Evolutionary conservation across 352 stramenopile genomes (phyloP).

Genomic region (Globisporangium nagaii): DNA sequence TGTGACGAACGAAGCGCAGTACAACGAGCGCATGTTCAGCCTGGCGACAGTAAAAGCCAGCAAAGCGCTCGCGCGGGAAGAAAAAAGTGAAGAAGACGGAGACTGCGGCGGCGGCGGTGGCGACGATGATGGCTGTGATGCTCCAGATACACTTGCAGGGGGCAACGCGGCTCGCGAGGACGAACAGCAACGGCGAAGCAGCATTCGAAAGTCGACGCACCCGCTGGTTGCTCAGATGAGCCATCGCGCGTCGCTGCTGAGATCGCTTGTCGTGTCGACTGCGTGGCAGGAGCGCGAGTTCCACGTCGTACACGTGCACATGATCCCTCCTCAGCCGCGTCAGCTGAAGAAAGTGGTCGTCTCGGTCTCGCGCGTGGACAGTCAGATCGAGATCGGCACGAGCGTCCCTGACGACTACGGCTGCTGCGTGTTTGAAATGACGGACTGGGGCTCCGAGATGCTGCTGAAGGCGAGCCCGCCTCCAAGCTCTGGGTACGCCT

Average conservation of each 20-base stretch:
- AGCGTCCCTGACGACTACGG: slow-evolving; percentile 33
- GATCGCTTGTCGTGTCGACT: slow-evolving; percentile 2
- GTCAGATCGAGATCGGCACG: slow-evolving; percentile 23
- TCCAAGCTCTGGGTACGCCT: slow-evolving; percentile 11
- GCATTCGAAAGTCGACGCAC: neutral
- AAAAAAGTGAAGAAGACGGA: neutral
- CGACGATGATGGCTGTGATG: neutral
- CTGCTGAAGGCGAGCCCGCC: slow-evolving; percentile 22
- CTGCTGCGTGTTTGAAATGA: slow-evolving; percentile 50
- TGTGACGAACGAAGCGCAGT: slow-evolving; percentile 39
- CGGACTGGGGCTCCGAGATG: slow-evolving; percentile 49
- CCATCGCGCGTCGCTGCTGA: neutral
- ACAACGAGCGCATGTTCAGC: slow-evolving; percentile 19
- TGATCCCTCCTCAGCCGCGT: slow-evolving; percentile 29
- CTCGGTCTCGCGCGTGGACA: slow-evolving; percentile 30
- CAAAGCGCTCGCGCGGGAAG: slow-evolving; percentile 3
- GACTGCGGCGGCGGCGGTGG: neutral
- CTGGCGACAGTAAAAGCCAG: slow-evolving; percentile 19
- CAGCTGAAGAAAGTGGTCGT: slow-evolving; percentile 31
- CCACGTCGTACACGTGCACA: slow-evolving; percentile 27
- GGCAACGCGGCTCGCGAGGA: too few species aligned
- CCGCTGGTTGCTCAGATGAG: neutral
- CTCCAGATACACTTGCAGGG: neutral
- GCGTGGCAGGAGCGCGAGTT: slow-evolving; percentile 41
- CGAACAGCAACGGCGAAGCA: neutral